Percentiles rank a stretch among this genome's conserved stretches.
Conservation (phyloP, 768 basidiomycete genomes). For the Roridomyces roridus region DNA sequence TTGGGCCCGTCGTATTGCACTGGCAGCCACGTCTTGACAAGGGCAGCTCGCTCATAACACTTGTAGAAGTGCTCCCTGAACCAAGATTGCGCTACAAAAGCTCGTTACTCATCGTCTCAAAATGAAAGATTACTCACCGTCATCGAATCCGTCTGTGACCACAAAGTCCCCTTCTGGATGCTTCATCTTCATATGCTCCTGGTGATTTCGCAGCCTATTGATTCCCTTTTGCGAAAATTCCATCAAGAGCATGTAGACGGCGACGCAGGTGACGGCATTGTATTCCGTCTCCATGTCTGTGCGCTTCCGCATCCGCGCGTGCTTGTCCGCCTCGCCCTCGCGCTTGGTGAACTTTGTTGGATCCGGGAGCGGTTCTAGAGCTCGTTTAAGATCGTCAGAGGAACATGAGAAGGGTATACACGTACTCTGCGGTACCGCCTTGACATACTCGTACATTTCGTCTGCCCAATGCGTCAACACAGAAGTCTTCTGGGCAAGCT, state of each 20-base stretch:
- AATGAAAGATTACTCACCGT: conserved; percentile 51
- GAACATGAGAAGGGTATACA: conserved; percentile 20
- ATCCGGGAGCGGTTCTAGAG: conserved; percentile 78
- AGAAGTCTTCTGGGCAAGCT: conserved; percentile 94
- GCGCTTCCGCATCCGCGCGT: conserved; percentile 70
- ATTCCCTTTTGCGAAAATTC: conserved; percentile 94
- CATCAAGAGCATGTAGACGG: conserved; percentile 91
- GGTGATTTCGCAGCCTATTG: conserved; percentile 76
- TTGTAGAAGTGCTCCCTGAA: conserved; percentile 94
- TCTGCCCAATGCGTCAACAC: conserved; percentile 95
- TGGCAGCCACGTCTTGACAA: conserved; percentile 89
- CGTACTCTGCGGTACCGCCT: conserved; percentile 84
- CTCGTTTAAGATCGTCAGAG: conserved; percentile 17
- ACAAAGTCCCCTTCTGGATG: conserved; percentile 77
- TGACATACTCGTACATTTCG: conserved; percentile 90
- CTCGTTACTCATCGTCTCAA: conserved; percentile 14
- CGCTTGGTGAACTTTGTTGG: conserved; percentile 75
- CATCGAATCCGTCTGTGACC: conserved; percentile 81
- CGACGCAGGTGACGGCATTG: conserved; percentile 84
- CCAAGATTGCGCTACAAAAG: conserved; percentile 76
- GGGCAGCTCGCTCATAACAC: conserved; percentile 89
- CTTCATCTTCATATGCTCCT: conserved; percentile 84
- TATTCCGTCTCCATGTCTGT: conserved; percentile 83
- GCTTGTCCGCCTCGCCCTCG: conserved; percentile 75
- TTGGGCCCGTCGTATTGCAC: conserved; percentile 82